These are phyloP conservation scores for Solanum hybrid DNA, from an alignment of 305 asterid genomes.

Conservation along the genomic window DNA sequence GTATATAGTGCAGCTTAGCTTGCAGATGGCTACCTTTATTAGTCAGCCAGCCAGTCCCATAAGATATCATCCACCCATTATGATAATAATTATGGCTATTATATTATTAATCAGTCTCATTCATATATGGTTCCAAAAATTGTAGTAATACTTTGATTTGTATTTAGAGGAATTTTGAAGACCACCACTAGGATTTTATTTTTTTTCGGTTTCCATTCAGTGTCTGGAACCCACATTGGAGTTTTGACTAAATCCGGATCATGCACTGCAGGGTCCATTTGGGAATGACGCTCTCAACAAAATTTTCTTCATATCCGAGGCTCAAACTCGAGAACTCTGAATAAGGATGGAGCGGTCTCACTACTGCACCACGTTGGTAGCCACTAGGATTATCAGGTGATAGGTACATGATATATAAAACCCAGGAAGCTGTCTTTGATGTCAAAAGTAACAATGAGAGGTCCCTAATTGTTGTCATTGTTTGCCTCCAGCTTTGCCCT, in stretches of 20 bases:
- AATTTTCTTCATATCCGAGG: not conserved
- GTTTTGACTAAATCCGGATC: too few species aligned
- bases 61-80: not conserved
- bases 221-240: too few species aligned
- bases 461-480: not conserved
- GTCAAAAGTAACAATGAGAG: not conserved
- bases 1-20: not conserved
- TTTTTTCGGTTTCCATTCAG: rapidly evolving
- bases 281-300: not conserved
- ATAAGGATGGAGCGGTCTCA: not conserved
- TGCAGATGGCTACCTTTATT: not conserved
- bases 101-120: not conserved
- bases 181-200: not conserved
- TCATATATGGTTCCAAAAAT: not conserved
- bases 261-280: too few species aligned
- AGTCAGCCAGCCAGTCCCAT: not conserved
- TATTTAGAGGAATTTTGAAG: not conserved
- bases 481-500: not conserved
- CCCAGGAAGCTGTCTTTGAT: not conserved
- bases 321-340: not conserved
- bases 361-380: not conserved
- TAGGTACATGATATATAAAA: not conserved
- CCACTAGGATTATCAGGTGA: not conserved
- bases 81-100: not conserved
- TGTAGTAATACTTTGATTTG: not conserved